Evolutionary conservation across 208 protist species (phyloP).

Genomic region (Naegleria gruberi): DNA sequence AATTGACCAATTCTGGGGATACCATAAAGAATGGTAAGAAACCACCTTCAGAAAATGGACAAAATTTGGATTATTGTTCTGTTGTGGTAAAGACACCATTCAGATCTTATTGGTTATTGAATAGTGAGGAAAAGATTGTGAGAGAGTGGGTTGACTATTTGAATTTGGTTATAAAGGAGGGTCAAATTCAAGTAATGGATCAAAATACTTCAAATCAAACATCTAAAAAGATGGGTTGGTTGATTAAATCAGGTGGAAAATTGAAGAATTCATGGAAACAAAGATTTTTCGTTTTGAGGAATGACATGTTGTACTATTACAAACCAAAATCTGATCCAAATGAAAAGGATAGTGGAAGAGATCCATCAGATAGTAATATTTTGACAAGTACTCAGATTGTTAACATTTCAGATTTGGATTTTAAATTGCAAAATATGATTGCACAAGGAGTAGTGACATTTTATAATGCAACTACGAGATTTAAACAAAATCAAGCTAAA

Average conservation of each 20-base stretch:
- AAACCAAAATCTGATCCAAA: not conserved
- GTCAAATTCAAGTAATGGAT: no score
- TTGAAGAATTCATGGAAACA: not conserved
- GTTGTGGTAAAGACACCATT: not conserved
- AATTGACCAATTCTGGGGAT: not conserved
- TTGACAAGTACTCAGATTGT: not conserved
- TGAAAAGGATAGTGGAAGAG: not conserved
- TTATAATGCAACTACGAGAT: not conserved
- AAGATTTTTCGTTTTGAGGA: not conserved
- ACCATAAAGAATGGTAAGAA: not conserved
- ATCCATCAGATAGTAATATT: no score
- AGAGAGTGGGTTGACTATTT: not conserved
- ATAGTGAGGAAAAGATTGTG: not conserved
- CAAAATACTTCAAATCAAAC: not conserved
- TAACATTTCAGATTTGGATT: not conserved
- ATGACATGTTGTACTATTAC: not conserved
- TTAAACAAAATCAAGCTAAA: not conserved
- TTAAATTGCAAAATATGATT: not conserved
- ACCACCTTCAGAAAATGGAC: not conserved
- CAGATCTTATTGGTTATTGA: not conserved
- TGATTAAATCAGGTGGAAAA: not conserved
- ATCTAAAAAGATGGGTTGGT: not conserved
- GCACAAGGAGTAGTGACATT: not conserved
- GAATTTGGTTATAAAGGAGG: not conserved
- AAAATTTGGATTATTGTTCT: not conserved